A percentile compares a stretch with the other conserved stretches of the same genome.
Conservation (phyloP, 2,329 filamentous ascomycete genomes). For the Aureobasidium subglaciale region DNA sequence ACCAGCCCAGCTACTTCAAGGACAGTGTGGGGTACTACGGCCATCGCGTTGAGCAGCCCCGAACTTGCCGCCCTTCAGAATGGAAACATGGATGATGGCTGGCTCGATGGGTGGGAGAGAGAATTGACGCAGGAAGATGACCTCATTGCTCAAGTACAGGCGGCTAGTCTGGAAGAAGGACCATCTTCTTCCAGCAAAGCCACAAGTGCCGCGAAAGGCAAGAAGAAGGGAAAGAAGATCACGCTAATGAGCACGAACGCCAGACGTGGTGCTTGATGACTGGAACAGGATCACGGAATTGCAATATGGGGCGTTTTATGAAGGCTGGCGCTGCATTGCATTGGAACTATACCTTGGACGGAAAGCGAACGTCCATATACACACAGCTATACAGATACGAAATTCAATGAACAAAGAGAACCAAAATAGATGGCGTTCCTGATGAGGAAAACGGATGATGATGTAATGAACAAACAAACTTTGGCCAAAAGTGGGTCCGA, state of each 20-base stretch:
- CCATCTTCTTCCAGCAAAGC: neutral
- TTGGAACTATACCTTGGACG: conserved; percentile 10
- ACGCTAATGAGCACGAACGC: conserved; percentile 61
- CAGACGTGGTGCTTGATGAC: conserved; percentile 45
- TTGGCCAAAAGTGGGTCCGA: conserved; percentile 11
- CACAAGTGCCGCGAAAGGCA: conserved; percentile 41
- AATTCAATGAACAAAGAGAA: neutral
- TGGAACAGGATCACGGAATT: neutral
- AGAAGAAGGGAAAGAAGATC: conserved; percentile 62
- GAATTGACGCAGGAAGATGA: conserved; percentile 62
- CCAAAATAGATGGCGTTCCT: neutral
- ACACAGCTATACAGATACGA: conserved; percentile 7
- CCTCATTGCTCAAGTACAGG: conserved; percentile 44
- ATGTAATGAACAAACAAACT: conserved; percentile 2
- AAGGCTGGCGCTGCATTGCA: neutral
- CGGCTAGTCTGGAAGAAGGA: conserved; percentile 22
- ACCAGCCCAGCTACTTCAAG: conserved; percentile 69
- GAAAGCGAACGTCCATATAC: neutral
- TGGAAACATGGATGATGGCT: conserved; percentile 63
- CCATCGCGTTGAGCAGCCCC: conserved; percentile 53
- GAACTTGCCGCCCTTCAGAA: conserved; percentile 41
- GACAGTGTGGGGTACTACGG: conserved; percentile 89
- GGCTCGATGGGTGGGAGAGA: conserved; percentile 77
- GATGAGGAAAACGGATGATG: neutral
- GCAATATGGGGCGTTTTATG: neutral